phyloP scores from a whole-genome alignment of 2,329 filamentous ascomycete genomes.

The Sphaerulina populicola region DNA sequence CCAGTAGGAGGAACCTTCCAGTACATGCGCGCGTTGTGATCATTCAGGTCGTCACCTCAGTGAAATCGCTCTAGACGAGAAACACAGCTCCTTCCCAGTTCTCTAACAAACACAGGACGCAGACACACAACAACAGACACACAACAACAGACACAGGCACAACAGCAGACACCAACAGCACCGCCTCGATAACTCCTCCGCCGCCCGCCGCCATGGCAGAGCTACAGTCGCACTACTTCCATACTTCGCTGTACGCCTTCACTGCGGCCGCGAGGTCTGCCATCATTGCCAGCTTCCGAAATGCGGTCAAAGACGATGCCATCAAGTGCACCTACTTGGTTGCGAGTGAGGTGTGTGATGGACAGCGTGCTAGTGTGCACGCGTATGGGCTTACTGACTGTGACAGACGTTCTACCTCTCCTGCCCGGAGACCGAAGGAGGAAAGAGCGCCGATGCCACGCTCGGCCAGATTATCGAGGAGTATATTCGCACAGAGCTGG shows the following conservation, averaged over 20 bases:
- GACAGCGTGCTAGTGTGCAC: neutral
- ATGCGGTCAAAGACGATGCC: slow-evolving; percentile 15
- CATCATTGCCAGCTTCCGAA: slow-evolving; percentile 21
- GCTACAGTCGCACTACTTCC: slow-evolving; percentile 20
- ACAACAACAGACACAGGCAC: too few species aligned
- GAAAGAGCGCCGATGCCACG: slow-evolving; percentile 18
- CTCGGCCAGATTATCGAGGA: slow-evolving; percentile 14
- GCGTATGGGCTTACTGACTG: neutral
- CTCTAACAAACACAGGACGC: too few species aligned
- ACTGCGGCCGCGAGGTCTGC: slow-evolving; percentile 13
- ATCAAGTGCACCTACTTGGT: slow-evolving; percentile 20
- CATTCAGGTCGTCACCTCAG: too few species aligned
- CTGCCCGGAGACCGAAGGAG: slow-evolving; percentile 9
- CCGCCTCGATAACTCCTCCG: neutral
- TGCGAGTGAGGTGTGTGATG: slow-evolving; percentile 12
- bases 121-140: too few species aligned
- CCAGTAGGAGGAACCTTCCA: too few species aligned
- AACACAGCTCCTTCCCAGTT: too few species aligned
- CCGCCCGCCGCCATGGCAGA: slow-evolving; percentile 18
- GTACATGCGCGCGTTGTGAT: too few species aligned
- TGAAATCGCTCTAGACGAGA: too few species aligned
- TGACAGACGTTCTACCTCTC: slow-evolving; percentile 18
- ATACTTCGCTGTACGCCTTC: slow-evolving; percentile 27
- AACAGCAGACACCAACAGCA: too few species aligned
- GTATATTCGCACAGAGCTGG: slow-evolving; percentile 18